Conservation (phyloP, 176 grass and related monocot species). For the Carex kokanica region DNA sequence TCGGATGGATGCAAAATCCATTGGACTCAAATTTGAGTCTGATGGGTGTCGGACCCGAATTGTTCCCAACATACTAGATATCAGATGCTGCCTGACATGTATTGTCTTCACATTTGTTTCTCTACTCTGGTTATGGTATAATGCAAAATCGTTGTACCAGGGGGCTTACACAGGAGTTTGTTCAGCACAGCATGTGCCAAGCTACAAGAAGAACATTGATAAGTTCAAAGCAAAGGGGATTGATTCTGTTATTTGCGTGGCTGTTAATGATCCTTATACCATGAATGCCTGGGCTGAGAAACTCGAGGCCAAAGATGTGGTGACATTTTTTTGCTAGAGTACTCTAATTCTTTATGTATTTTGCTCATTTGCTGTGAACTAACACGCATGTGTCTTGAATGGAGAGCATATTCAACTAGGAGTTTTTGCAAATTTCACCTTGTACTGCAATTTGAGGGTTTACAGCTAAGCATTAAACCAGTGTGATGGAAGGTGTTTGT, state of each 20-base stretch:
- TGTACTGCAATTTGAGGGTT: background rate
- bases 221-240: conserved; percentile 90
- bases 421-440: background rate
- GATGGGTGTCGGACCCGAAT: too few relatives aligned
- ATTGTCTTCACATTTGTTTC: background rate
- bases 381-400: background rate
- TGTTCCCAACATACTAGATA: background rate
- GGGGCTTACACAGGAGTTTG: conserved; percentile 92
- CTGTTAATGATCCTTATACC: conserved; percentile 91
- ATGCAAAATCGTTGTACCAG: conserved; percentile 41
- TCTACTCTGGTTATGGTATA: background rate
- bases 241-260: conserved; percentile 87
- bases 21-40: too few relatives aligned
- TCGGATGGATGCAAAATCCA: too few relatives aligned
- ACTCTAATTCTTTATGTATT: conserved; percentile 22
- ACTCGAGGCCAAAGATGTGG: conserved; percentile 72
- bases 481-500: background rate
- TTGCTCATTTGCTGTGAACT: background rate
- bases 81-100: background rate
- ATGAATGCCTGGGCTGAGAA: conserved; percentile 95
- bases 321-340: conserved; percentile 17
- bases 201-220: conserved; percentile 92
- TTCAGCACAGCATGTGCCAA: conserved; percentile 77
- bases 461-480: background rate
- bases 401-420: background rate